phyloP scores from a whole-genome alignment of 345 rosid species.

The Lumnitzera racemosa region DNA sequence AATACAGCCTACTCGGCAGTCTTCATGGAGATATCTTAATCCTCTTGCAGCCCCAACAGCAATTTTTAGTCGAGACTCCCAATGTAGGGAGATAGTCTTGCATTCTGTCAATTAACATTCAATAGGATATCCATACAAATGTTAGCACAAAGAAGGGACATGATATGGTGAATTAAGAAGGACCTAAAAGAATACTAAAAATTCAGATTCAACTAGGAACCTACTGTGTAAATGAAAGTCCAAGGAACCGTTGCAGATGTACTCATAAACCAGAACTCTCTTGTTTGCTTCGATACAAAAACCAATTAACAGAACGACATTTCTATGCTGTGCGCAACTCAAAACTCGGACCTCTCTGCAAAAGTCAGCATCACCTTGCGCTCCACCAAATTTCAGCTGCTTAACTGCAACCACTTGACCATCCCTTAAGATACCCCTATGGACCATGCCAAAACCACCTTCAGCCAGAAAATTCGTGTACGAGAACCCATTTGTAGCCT shows the following conservation, averaged over 20 bases:
- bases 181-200: neutral
- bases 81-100: conserved; percentile 28
- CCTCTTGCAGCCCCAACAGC: conserved; percentile 68
- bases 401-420: conserved; percentile 71
- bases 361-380: conserved; percentile 61
- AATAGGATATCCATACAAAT: too few relatives aligned
- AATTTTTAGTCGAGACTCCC: conserved; percentile 53
- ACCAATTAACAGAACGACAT: conserved; percentile 62
- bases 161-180: conserved; percentile 1
- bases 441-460: conserved; percentile 58
- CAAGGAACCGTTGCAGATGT: conserved; percentile 66
- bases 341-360: conserved; percentile 60
- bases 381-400: conserved; percentile 35
- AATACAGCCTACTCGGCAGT: conserved; percentile 74
- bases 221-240: conserved; percentile 68
- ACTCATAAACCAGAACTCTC: conserved; percentile 60
- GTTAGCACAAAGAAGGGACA: neutral
- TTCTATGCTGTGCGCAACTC: conserved; percentile 76
- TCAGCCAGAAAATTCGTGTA: conserved; percentile 47
- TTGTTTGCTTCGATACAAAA: conserved; percentile 45
- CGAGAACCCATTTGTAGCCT: conserved; percentile 62
- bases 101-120: conserved; percentile 27
- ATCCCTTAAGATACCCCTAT: conserved; percentile 44
- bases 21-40: conserved; percentile 69
- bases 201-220: neutral